Evolutionary conservation across 306 rosid species (phyloP).

Genomic region (Arachis stenosperma): DNA sequence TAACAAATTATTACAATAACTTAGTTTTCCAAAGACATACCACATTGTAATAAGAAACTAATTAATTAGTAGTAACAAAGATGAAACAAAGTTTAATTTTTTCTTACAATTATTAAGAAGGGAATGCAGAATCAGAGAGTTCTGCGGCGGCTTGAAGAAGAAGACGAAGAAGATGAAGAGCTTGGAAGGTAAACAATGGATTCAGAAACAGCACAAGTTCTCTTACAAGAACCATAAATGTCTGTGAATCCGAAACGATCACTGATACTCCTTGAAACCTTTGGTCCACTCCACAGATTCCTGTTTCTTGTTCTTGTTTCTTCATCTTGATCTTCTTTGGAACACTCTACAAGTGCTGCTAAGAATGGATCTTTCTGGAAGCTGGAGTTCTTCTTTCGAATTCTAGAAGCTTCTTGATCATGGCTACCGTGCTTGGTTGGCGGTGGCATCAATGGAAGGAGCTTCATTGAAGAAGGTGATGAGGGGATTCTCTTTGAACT

Average conservation of each 20-base stretch:
- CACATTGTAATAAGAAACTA: slow-evolving; percentile 30
- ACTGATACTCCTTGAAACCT: slow-evolving; percentile 73
- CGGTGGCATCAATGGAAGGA: slow-evolving; percentile 68
- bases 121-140: slow-evolving; percentile 33
- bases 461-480: slow-evolving; percentile 39
- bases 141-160: slow-evolving; percentile 38
- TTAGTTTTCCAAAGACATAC: slow-evolving; percentile 42
- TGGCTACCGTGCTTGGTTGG: slow-evolving; percentile 33
- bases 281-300: slow-evolving; percentile 51
- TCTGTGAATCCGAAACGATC: slow-evolving; percentile 71
- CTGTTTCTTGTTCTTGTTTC: background rate
- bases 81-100: slow-evolving; percentile 11
- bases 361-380: slow-evolving; percentile 77
- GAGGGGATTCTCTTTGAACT: slow-evolving; percentile 41
- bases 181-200: slow-evolving; percentile 71
- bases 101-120: background rate
- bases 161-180: background rate
- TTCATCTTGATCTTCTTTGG: slow-evolving; percentile 52
- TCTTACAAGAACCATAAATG: slow-evolving; percentile 71
- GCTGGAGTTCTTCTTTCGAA: slow-evolving; percentile 40
- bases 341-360: slow-evolving; percentile 84
- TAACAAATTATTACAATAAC: slow-evolving; percentile 41
- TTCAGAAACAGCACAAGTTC: slow-evolving; percentile 72
- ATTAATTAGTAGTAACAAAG: background rate
- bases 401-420: background rate